Evolutionary conservation across 441 rosid genomes (phyloP).

Genomic region (Gossypium davidsonii): DNA sequence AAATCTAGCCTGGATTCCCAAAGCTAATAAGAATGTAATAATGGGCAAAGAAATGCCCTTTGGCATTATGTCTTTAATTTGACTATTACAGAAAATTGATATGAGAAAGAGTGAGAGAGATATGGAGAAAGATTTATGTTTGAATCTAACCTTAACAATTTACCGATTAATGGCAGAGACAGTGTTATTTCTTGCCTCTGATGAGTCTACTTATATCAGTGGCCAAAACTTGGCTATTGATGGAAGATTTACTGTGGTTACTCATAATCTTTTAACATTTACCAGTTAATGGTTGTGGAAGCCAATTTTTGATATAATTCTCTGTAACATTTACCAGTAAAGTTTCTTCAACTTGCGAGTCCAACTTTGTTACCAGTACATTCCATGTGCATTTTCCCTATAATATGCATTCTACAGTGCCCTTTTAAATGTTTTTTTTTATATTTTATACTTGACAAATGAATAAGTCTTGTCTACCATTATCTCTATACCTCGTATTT

Average conservation of each 20-base stretch:
- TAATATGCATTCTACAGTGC: conserved; percentile 13
- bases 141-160: too few species aligned
- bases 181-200: conserved; percentile 71
- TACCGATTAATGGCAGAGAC: conserved; percentile 39
- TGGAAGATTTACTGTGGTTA: conserved; percentile 70
- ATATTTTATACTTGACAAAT: background rate
- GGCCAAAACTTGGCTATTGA: conserved; percentile 76
- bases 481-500: background rate
- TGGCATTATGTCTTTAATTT: too few species aligned
- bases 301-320: background rate
- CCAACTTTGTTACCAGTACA: conserved; percentile 29
- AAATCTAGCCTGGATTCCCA: too few species aligned
- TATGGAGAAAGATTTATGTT: too few species aligned
- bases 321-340: background rate
- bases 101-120: too few species aligned
- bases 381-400: conserved; percentile 43
- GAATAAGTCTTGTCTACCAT: conserved; percentile 16
- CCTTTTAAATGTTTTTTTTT: background rate
- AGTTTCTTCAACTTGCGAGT: conserved; percentile 12
- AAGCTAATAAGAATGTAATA: too few species aligned
- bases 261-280: conserved; percentile 20
- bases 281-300: background rate
- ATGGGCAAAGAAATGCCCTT: too few species aligned
- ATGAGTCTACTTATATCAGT: conserved; percentile 66
- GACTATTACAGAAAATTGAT: too few species aligned